These are phyloP conservation scores for Diutina mesorugosa DNA, from an alignment of 1,139 yeast genomes.

Conservation along the genomic window DNA sequence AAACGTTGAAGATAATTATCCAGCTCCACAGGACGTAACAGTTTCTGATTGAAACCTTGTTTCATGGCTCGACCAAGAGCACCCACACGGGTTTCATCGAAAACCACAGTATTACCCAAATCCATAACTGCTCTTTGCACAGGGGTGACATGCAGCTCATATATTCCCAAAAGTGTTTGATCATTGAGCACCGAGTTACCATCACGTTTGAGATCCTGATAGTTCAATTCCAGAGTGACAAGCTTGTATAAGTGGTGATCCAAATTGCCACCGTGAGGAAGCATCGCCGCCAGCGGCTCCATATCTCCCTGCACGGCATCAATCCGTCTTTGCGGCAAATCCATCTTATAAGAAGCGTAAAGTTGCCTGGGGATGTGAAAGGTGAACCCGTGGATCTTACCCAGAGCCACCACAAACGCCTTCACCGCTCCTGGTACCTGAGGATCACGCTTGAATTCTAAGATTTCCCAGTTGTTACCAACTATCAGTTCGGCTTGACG, in stretches of 20 bases:
- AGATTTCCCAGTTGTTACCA: slow-evolving; percentile 71
- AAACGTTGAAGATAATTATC: slow-evolving; percentile 41
- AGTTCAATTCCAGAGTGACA: slow-evolving; percentile 55
- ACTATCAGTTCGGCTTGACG: slow-evolving; percentile 72
- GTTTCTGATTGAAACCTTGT: slow-evolving; percentile 63
- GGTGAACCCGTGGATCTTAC: slow-evolving; percentile 59
- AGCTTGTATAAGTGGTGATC: slow-evolving; percentile 46
- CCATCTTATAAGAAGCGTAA: slow-evolving; percentile 53
- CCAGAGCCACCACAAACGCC: slow-evolving; percentile 58
- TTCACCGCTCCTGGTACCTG: slow-evolving; percentile 61
- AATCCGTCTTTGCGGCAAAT: slow-evolving; percentile 26
- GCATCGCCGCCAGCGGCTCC: slow-evolving; percentile 41
- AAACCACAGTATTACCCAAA: slow-evolving; percentile 60
- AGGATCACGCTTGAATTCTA: slow-evolving; percentile 54
- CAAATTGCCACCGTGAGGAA: slow-evolving; percentile 60
- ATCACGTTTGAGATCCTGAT: slow-evolving; percentile 39
- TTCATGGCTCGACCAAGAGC: slow-evolving; percentile 81
- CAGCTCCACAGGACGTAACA: slow-evolving; percentile 34
- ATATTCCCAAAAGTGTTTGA: slow-evolving; percentile 54
- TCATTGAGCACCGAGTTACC: slow-evolving; percentile 57
- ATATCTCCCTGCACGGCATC: slow-evolving; percentile 41
- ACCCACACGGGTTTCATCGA: slow-evolving; percentile 62
- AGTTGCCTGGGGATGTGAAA: slow-evolving; percentile 66
- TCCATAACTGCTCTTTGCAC: slow-evolving; percentile 68
- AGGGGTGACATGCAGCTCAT: slow-evolving; percentile 60